These are phyloP conservation scores for Cymbopogon flexuosus DNA, from an alignment of 202 grass and related monocot species.

Conservation along the genomic window DNA sequence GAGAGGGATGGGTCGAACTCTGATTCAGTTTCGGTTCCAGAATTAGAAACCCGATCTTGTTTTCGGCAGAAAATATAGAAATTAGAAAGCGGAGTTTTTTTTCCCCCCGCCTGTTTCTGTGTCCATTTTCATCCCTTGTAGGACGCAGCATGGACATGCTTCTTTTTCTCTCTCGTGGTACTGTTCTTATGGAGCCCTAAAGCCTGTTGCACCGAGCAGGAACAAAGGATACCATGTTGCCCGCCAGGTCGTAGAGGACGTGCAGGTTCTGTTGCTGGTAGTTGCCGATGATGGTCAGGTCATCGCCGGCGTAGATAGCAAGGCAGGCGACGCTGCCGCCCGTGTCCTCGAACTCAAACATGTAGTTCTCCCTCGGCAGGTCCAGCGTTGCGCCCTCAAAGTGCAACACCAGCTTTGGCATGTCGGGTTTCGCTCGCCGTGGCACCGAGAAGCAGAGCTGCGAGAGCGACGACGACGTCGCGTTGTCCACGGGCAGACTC, in stretches of 20 bases:
- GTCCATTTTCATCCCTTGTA: too few species aligned
- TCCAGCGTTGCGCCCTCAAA: constrained; percentile 30
- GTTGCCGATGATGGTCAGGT: constrained; percentile 9
- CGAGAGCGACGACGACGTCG: neutral
- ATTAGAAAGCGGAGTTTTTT: too few species aligned
- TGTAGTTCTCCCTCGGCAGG: constrained; percentile 32
- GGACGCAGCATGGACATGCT: too few species aligned
- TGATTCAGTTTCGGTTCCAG: too few species aligned
- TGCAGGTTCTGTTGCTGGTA: constrained; percentile 38
- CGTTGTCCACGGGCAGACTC: neutral
- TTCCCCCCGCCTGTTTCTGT: too few species aligned
- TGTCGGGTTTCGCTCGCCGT: neutral
- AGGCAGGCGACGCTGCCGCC: neutral
- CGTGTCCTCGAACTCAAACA: neutral
- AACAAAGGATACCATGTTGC: neutral
- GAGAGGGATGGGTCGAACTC: constrained; percentile 14
- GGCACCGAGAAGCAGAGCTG: constrained; percentile 39
- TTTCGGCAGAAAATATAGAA: too few species aligned
- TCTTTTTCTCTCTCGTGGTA: too few species aligned
- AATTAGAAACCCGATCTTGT: too few species aligned
- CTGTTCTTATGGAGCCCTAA: neutral
- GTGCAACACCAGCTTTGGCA: neutral
- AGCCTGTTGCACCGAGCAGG: constrained; percentile 2
- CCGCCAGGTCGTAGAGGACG: neutral
- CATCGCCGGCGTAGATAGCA: neutral